phyloP scores from a whole-genome alignment of 1,139 yeast genomes.

The Maudiozyma humilis region DNA sequence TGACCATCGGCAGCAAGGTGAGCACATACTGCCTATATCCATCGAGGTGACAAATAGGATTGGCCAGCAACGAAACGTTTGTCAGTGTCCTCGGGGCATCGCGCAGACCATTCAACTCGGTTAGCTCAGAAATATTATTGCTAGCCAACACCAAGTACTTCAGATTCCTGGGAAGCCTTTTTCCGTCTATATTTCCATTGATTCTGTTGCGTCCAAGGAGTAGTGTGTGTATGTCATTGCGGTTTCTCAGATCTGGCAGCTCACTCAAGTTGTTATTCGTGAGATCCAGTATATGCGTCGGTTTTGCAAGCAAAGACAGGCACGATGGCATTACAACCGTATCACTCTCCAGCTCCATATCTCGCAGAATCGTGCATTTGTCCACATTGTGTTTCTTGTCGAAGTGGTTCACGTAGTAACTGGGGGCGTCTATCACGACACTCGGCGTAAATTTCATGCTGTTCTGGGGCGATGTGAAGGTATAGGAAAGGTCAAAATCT shows the following conservation, averaged over 20 bases:
- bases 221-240: conserved; percentile 25
- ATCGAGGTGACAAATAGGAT: conserved; percentile 47
- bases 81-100: conserved; percentile 23
- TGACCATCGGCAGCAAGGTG: conserved; percentile 55
- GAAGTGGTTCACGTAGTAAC: conserved; percentile 33
- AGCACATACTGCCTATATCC: conserved; percentile 55
- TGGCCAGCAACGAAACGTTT: conserved; percentile 48
- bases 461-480: not conserved
- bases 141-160: conserved; percentile 20
- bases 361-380: conserved; percentile 24
- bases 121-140: conserved; percentile 20
- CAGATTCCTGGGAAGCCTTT: conserved; percentile 20
- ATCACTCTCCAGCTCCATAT: conserved; percentile 24
- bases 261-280: conserved; percentile 25
- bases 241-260: conserved; percentile 19
- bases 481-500: too few relatives aligned
- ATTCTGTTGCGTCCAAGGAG: conserved; percentile 26
- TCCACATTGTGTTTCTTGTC: conserved; percentile 23
- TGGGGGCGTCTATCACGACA: conserved; percentile 41
- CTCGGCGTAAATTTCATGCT: conserved; percentile 49
- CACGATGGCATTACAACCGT: conserved; percentile 22
- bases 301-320: conserved; percentile 17
- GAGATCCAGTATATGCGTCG: conserved; percentile 25
- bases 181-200: conserved; percentile 17
- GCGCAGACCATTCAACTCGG: conserved; percentile 17